Evolutionary conservation across 306 rosid genomes (phyloP).

Genomic region (Prosopis cineraria): DNA sequence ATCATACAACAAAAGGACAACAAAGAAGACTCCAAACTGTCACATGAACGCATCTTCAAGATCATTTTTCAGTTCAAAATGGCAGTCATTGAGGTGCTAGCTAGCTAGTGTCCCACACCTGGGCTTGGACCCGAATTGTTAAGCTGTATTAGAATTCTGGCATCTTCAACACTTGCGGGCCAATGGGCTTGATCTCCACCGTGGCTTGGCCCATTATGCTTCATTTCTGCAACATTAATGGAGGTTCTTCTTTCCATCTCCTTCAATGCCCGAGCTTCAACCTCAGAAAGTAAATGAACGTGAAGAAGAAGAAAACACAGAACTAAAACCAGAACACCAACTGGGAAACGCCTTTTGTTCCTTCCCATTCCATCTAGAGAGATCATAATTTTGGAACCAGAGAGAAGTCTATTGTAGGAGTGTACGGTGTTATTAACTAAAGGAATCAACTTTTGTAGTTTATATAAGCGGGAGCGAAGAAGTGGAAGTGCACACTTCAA

Average conservation of each 20-base stretch:
- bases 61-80: neutral
- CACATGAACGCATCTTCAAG: neutral
- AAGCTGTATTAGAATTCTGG: conserved; percentile 6
- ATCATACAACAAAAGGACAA: neutral
- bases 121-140: conserved; percentile 45
- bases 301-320: conserved; percentile 24
- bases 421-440: conserved; percentile 10
- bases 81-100: neutral
- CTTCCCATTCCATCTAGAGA: conserved; percentile 30
- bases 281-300: conserved; percentile 12
- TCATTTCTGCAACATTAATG: conserved; percentile 24
- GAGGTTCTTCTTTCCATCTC: neutral
- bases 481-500: neutral
- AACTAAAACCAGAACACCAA: conserved; percentile 27
- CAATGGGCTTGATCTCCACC: conserved; percentile 54
- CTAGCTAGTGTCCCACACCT: conserved; percentile 40
- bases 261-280: conserved; percentile 35
- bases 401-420: neutral
- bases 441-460: conserved; percentile 9
- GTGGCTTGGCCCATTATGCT: conserved; percentile 56
- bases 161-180: neutral
- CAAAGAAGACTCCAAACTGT: neutral
- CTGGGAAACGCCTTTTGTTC: neutral
- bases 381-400: conserved; percentile 8
- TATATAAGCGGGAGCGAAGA: neutral